Conservation (phyloP, 2,329 filamentous ascomycete genomes). For the Triangularia setosa region DNA sequence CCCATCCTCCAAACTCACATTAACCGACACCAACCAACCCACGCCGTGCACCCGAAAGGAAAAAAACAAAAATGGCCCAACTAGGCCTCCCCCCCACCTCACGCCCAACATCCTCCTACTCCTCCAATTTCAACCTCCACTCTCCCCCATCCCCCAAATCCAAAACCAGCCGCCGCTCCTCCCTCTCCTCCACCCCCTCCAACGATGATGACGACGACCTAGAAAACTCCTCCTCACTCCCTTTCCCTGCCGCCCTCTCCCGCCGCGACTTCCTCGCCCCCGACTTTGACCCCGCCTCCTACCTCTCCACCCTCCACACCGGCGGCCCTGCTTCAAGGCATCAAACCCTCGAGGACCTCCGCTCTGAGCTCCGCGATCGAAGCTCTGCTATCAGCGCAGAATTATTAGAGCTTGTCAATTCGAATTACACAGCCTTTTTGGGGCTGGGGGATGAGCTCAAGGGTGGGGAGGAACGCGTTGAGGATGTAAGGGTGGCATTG, state of each 20-base stretch:
- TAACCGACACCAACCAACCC: not conserved
- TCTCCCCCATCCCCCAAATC: conserved; percentile 32
- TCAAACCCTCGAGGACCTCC: conserved; percentile 92
- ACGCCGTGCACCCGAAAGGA: not conserved
- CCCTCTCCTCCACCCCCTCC: conserved; percentile 29
- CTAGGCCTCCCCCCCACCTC: conserved; percentile 29
- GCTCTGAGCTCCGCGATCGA: conserved; percentile 77
- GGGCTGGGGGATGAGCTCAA: conserved; percentile 74
- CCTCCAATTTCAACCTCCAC: conserved; percentile 39
- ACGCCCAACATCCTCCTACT: conserved; percentile 31
- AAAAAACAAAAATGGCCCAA: conserved; percentile 23
- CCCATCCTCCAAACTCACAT: not conserved
- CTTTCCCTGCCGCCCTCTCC: conserved; percentile 81
- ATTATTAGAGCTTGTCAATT: conserved; percentile 89
- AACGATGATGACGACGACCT: no score
- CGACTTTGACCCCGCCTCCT: conserved; percentile 73
- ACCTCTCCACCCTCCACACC: conserved; percentile 55
- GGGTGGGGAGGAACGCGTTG: conserved; percentile 86
- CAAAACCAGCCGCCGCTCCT: not conserved
- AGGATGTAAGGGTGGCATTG: conserved; percentile 82
- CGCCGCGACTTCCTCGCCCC: conserved; percentile 76
- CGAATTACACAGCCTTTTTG: conserved; percentile 90
- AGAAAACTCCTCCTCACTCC: conserved; percentile 67
- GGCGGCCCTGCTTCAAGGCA: conserved; percentile 62
- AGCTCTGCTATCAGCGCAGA: conserved; percentile 78